Evolutionary conservation across 345 rosid genomes (phyloP).

Genomic region (Psidium friedrichsthalianum): DNA sequence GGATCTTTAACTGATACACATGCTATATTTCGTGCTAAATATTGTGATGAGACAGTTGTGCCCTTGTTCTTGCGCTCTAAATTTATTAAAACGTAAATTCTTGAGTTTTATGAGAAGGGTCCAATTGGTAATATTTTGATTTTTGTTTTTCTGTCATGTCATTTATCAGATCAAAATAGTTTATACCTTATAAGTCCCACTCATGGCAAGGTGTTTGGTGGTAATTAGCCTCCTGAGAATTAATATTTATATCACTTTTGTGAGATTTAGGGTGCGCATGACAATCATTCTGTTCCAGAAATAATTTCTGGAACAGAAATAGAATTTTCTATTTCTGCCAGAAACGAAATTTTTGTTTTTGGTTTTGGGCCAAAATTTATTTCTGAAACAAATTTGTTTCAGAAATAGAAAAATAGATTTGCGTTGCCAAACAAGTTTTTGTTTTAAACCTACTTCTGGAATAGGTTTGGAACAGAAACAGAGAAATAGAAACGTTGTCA

Average conservation of each 20-base stretch:
- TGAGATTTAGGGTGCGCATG: no score
- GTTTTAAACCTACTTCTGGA: no score
- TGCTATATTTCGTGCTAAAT: background rate
- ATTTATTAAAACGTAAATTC: background rate
- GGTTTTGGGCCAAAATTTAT: no score
- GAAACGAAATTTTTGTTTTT: no score
- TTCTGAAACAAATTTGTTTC: no score
- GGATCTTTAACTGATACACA: background rate
- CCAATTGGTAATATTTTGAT: background rate
- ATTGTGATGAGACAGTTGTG: background rate
- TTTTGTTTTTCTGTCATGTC: background rate
- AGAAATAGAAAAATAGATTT: no score
- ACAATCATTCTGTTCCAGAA: no score
- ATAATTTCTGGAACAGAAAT: no score
- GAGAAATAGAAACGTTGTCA: no score
- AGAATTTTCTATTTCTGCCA: no score
- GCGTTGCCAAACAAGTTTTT: no score
- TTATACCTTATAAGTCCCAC: background rate
- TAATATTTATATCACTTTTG: background rate
- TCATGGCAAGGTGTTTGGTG: background rate
- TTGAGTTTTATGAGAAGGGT: background rate
- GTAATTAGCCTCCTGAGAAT: background rate
- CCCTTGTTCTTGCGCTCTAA: background rate
- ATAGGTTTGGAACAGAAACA: no score
- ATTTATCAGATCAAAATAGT: background rate